Evolutionary conservation across 2,329 filamentous ascomycete genomes (phyloP).

Genomic region (Chaetomium globosum): DNA sequence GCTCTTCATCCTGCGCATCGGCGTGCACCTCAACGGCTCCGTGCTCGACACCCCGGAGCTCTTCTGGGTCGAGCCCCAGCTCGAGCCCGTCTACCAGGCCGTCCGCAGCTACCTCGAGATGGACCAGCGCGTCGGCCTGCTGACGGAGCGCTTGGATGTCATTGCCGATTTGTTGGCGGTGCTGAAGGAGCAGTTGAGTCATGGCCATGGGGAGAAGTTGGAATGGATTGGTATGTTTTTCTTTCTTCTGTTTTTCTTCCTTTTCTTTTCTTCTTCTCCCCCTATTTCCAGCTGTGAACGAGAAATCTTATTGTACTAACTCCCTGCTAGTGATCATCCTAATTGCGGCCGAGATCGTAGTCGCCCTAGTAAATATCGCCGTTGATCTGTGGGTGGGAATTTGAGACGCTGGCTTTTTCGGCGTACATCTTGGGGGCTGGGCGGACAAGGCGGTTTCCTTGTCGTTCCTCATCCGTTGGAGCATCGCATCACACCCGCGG

Average conservation of each 20-base stretch:
- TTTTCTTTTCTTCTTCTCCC: no score
- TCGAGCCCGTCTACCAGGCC: constrained; percentile 95
- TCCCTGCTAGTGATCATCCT: constrained; percentile 75
- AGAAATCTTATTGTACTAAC: neutral
- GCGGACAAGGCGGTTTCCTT: no score
- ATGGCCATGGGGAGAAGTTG: constrained; percentile 85
- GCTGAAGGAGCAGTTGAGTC: constrained; percentile 91
- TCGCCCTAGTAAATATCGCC: constrained; percentile 90
- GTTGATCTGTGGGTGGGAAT: constrained; percentile 79
- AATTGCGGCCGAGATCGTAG: constrained; percentile 92
- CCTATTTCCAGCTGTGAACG: no score
- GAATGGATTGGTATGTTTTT: constrained; percentile 80
- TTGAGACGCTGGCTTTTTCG: constrained; percentile 24
- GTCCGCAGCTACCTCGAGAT: constrained; percentile 96
- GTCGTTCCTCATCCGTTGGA: neutral
- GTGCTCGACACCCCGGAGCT: constrained; percentile 96
- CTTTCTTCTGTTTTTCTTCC: constrained; percentile 19
- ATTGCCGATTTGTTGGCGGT: constrained; percentile 92
- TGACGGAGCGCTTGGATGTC: constrained; percentile 89
- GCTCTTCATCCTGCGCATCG: constrained; percentile 95
- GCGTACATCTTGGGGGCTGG: no score
- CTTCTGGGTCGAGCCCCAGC: constrained; percentile 96
- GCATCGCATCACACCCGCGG: neutral
- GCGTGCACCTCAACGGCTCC: constrained; percentile 95
- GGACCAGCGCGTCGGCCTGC: constrained; percentile 86